Evolutionary conservation across 2,329 filamentous ascomycete genomes (phyloP).

Genomic region (Massarina eburnea): DNA sequence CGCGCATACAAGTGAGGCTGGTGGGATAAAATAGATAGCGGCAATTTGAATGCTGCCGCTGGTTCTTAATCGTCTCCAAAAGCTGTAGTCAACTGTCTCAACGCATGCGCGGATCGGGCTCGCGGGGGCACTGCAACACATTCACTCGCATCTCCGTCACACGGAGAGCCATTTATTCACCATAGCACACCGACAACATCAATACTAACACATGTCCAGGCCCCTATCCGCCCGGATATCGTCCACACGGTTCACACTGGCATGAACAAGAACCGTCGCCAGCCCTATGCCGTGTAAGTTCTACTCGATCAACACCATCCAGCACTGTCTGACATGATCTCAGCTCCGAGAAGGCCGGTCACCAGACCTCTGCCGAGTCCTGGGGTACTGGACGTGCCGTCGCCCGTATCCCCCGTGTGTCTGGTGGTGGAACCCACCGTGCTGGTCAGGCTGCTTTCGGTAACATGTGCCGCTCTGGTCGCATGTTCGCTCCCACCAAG

Average conservation of each 20-base stretch:
- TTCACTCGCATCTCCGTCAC: neutral
- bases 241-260: conserved; percentile 98
- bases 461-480: conserved; percentile 99
- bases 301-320: conserved; percentile 3
- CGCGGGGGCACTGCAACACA: neutral
- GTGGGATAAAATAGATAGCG: neutral
- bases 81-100: neutral
- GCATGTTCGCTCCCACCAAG: conserved; percentile 99
- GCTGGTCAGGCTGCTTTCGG: conserved; percentile 99
- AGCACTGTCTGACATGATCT: conserved; percentile 17
- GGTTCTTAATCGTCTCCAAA: neutral
- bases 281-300: conserved; percentile 92
- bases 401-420: conserved; percentile 99
- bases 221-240: conserved; percentile 97
- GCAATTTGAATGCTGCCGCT: neutral
- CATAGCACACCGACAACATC: neutral
- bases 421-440: conserved; percentile 99
- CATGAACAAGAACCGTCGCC: conserved; percentile 99
- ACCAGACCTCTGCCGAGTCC: conserved; percentile 99
- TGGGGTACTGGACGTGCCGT: conserved; percentile 99
- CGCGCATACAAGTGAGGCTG: conserved; percentile 14
- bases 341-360: conserved; percentile 90
- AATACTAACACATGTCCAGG: conserved; percentile 35
- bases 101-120: conserved; percentile 8
- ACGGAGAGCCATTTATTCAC: neutral